phyloP scores from a whole-genome alignment of 2,329 filamentous ascomycete species.

The Fusarium sp. region DNA sequence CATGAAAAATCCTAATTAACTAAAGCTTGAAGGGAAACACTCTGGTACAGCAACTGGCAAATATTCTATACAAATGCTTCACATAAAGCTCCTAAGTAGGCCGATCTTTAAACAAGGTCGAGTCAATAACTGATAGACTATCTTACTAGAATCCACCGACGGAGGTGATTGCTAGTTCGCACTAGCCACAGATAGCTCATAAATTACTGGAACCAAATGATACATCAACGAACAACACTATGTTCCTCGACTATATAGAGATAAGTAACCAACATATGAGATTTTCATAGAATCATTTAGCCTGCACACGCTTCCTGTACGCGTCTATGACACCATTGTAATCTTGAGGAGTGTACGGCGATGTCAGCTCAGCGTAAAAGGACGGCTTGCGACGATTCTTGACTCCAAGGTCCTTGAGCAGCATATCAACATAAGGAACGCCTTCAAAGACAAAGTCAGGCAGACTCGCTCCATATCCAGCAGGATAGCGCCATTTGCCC shows the following conservation, averaged over 20 bases:
- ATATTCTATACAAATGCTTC: accelerated
- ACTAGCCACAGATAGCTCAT: background rate
- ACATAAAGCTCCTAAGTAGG: background rate
- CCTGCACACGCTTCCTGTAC: background rate
- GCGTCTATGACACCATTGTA: background rate
- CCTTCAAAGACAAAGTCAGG: conserved; percentile 6
- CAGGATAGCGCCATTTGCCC: conserved; percentile 11
- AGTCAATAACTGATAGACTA: background rate
- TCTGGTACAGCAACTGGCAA: background rate
- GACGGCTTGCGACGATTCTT: background rate
- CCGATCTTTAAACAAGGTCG: no score
- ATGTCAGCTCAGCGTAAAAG: background rate
- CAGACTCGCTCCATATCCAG: background rate
- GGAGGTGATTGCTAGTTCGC: background rate
- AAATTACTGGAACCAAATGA: background rate
- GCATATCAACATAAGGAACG: background rate
- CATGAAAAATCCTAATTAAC: background rate
- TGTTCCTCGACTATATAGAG: background rate
- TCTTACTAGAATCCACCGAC: background rate
- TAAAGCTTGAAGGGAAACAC: background rate
- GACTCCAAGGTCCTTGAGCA: conserved; percentile 2
- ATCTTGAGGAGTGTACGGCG: background rate
- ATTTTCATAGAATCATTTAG: background rate
- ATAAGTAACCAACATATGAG: background rate
- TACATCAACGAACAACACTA: background rate